Conservation (phyloP, 2,329 filamentous ascomycete species). For the Cladosporium sphaerospermum region DNA sequence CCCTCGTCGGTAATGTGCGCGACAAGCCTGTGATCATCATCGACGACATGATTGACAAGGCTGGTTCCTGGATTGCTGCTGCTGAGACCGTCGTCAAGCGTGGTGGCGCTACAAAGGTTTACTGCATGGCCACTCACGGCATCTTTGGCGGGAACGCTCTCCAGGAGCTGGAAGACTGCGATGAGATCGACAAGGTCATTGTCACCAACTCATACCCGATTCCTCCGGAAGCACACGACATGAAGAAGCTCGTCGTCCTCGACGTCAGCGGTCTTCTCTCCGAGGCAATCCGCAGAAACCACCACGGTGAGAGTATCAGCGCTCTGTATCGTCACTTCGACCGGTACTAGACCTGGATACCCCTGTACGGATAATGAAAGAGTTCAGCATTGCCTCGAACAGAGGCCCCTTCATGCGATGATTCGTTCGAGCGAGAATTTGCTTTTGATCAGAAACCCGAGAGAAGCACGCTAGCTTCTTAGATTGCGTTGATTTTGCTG, state of each 20-base stretch:
- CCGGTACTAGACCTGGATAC: constrained; percentile 13
- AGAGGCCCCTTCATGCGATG: not conserved
- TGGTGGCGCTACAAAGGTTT: constrained; percentile 85
- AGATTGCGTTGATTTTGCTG: not conserved
- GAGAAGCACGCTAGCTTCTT: not conserved
- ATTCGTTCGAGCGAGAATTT: not conserved
- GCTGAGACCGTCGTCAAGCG: constrained; percentile 94
- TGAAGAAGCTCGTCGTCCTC: constrained; percentile 79
- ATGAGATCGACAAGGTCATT: constrained; percentile 88
- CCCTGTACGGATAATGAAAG: not conserved
- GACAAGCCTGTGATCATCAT: constrained; percentile 87
- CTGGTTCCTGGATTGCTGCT: constrained; percentile 92
- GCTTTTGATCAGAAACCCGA: not conserved
- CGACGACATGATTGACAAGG: constrained; percentile 98
- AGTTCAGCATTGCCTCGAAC: not conserved
- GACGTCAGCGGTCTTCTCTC: constrained; percentile 82
- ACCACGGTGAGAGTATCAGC: constrained; percentile 81
- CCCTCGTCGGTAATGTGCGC: constrained; percentile 90
- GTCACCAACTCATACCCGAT: constrained; percentile 98
- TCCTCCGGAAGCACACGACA: constrained; percentile 62
- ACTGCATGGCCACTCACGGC: constrained; percentile 95
- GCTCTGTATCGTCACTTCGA: constrained; percentile 43
- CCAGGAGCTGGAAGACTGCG: constrained; percentile 82
- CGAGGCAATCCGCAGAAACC: constrained; percentile 91
- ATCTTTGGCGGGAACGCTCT: constrained; percentile 87